Conservation (phyloP, 805 yeast genomes). For the Lipomyces kockii region DNA sequence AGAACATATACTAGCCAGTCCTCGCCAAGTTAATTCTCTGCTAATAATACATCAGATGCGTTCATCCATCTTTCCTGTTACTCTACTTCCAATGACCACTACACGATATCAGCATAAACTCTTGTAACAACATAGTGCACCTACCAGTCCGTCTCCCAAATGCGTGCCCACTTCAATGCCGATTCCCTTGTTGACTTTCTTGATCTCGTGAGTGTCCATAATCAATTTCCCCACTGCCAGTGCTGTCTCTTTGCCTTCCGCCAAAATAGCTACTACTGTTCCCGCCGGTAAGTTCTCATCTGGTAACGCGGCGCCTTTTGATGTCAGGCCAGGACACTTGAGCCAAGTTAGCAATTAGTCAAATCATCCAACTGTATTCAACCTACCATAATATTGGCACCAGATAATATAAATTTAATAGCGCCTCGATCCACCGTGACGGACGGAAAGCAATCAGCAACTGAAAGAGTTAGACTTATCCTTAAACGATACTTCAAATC, state of each 20-base stretch:
- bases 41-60: neutral
- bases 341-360: neutral
- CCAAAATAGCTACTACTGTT: slow-evolving; percentile 78
- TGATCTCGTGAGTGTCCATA: slow-evolving; percentile 90
- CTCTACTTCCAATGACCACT: slow-evolving; percentile 33
- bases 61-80: neutral
- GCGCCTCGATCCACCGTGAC: slow-evolving; percentile 96
- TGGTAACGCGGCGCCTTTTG: slow-evolving; percentile 40
- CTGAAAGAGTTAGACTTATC: neutral
- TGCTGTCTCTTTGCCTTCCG: slow-evolving; percentile 91
- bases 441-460: slow-evolving; percentile 77
- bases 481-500: neutral
- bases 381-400: slow-evolving; percentile 90
- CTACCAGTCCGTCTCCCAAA: slow-evolving; percentile 78
- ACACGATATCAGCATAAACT: neutral
- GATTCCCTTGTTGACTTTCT: slow-evolving; percentile 78
- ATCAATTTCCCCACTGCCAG: slow-evolving; percentile 85
- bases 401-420: slow-evolving; percentile 90
- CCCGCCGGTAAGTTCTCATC: slow-evolving; percentile 72
- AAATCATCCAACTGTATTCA: neutral
- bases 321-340: slow-evolving; percentile 41
- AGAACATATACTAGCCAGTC: neutral
- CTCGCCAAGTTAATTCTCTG: neutral
- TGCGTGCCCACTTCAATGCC: slow-evolving; percentile 85
- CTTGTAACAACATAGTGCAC: slow-evolving; percentile 1